A percentile compares a stretch with the other conserved stretches of the same genome.
phyloP scores from a whole-genome alignment of 1,284 basidiomycete genomes.

The Fomes fomentarius region DNA sequence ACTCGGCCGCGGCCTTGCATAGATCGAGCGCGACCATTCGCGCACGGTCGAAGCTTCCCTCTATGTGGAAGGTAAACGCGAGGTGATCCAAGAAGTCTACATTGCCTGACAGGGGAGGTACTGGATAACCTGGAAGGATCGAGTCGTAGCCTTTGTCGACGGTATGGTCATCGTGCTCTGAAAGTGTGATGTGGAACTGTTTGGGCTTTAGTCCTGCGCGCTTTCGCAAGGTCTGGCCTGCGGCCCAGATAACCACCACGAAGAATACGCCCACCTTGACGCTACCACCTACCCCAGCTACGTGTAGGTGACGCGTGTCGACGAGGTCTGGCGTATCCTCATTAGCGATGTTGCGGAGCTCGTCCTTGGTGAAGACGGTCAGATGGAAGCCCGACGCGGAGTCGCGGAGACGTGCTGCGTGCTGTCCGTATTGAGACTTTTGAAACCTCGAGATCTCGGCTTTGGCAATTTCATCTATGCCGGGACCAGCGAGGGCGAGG shows the following conservation, averaged over 20 bases:
- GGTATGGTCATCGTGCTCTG: slow-evolving; percentile 43
- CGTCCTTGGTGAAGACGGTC: slow-evolving; percentile 42
- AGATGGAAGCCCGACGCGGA: slow-evolving; percentile 40
- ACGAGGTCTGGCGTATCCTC: slow-evolving; percentile 10
- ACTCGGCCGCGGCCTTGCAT: slow-evolving; percentile 36
- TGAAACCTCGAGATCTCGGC: slow-evolving; percentile 16
- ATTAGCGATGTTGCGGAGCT: slow-evolving; percentile 26
- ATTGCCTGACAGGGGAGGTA: slow-evolving; percentile 19
- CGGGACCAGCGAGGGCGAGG: slow-evolving; percentile 35
- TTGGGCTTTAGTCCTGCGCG: slow-evolving; percentile 50
- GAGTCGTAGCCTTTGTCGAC: slow-evolving; percentile 51
- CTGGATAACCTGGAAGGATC: slow-evolving; percentile 39
- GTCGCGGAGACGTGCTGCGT: slow-evolving; percentile 8
- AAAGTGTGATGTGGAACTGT: slow-evolving; percentile 59
- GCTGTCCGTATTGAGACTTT: slow-evolving; percentile 5
- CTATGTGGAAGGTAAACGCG: slow-evolving; percentile 46
- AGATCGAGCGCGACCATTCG: slow-evolving; percentile 38
- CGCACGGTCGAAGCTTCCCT: slow-evolving; percentile 40
- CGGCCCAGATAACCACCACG: slow-evolving; percentile 58
- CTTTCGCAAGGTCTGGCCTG: slow-evolving; percentile 52
- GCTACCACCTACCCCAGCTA: slow-evolving; percentile 45
- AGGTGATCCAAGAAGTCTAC: slow-evolving; percentile 52
- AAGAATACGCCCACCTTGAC: slow-evolving; percentile 42
- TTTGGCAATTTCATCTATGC: slow-evolving; percentile 36
- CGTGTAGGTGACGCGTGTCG: slow-evolving; percentile 21